Conservation (phyloP, 2,329 filamentous ascomycete species). For the Ustilaginoidea virens region DNA sequence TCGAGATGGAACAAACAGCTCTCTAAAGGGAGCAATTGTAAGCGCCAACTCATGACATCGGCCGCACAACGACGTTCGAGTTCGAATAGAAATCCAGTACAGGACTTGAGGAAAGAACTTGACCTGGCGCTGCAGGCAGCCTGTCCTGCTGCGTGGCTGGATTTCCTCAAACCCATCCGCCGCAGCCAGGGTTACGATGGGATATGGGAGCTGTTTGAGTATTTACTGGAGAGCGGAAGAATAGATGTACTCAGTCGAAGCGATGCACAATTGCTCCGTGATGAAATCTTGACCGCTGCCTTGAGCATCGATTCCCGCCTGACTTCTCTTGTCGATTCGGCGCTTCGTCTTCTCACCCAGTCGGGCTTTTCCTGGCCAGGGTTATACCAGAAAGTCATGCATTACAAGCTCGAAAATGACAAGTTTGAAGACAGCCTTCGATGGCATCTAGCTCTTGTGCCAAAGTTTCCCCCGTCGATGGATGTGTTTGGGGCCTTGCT, state of each 20-base stretch:
- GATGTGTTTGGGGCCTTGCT: conserved; percentile 27
- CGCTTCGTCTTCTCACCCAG: conserved; percentile 18
- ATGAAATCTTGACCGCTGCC: conserved; percentile 15
- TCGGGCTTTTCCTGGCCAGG: conserved; percentile 30
- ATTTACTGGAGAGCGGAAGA: conserved; percentile 8
- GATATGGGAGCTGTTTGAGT: conserved; percentile 13
- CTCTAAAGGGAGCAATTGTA: conserved; percentile 7
- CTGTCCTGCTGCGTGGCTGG: conserved; percentile 9
- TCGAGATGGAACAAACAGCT: conserved; percentile 9
- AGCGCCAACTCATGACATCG: not conserved
- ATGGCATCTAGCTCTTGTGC: conserved; percentile 32
- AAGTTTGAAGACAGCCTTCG: conserved; percentile 22
- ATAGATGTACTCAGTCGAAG: conserved; percentile 8
- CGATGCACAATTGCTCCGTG: conserved; percentile 13
- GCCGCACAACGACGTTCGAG: too few relatives aligned
- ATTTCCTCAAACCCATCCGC: conserved; percentile 7
- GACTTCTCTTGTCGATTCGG: conserved; percentile 11
- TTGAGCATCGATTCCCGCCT: conserved; percentile 12
- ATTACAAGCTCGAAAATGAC: conserved; percentile 23
- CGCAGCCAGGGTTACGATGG: conserved; percentile 10
- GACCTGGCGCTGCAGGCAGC: conserved; percentile 4
- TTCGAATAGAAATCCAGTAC: not conserved
- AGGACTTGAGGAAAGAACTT: not conserved
- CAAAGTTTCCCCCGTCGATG: conserved; percentile 25
- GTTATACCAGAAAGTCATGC: conserved; percentile 31